These are phyloP conservation scores for Crithidia thermophila DNA, from an alignment of 208 protist genomes.

Conservation along the genomic window DNA sequence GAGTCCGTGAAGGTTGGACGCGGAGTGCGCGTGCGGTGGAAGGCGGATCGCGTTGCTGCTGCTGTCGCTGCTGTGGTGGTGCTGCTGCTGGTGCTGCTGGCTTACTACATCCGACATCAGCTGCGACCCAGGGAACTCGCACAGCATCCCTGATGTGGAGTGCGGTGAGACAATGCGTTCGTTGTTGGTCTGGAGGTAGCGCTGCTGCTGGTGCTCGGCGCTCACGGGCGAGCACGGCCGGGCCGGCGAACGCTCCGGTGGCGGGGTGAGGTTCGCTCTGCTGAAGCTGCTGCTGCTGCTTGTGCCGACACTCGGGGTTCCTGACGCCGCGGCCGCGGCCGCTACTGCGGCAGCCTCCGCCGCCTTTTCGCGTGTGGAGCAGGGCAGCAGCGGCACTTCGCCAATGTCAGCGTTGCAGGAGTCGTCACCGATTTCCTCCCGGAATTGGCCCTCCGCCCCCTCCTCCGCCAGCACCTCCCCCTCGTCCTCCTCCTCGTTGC, in stretches of 20 bases:
- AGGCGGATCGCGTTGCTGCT: too few species aligned
- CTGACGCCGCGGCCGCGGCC: not conserved
- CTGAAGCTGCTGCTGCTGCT: slow-evolving; percentile 11
- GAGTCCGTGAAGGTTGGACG: not conserved
- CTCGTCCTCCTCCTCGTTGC: slow-evolving; percentile 11
- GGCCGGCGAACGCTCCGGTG: not conserved
- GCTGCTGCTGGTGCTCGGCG: slow-evolving; percentile 2
- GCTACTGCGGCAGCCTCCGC: slow-evolving; percentile 10
- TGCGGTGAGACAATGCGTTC: slow-evolving; percentile 37
- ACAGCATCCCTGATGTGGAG: slow-evolving; percentile 19
- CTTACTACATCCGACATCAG: not conserved
- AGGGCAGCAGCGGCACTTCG: slow-evolving; percentile 30
- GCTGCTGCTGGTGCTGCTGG: not conserved
- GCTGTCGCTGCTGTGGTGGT: too few species aligned
- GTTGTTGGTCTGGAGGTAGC: slow-evolving; percentile 18
- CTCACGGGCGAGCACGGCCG: not conserved
- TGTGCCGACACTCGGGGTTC: not conserved
- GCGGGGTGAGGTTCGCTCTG: not conserved
- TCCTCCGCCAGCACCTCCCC: too few species aligned
- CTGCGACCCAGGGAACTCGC: slow-evolving; percentile 6
- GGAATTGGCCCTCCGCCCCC: too few species aligned
- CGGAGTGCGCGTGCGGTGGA: not conserved
- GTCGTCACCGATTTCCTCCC: too few species aligned
- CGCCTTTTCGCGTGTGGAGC: slow-evolving; percentile 33
- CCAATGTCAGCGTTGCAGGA: too few species aligned